phyloP scores from a whole-genome alignment of 495 filamentous ascomycete genomes.

The Neurospora sp. region DNA sequence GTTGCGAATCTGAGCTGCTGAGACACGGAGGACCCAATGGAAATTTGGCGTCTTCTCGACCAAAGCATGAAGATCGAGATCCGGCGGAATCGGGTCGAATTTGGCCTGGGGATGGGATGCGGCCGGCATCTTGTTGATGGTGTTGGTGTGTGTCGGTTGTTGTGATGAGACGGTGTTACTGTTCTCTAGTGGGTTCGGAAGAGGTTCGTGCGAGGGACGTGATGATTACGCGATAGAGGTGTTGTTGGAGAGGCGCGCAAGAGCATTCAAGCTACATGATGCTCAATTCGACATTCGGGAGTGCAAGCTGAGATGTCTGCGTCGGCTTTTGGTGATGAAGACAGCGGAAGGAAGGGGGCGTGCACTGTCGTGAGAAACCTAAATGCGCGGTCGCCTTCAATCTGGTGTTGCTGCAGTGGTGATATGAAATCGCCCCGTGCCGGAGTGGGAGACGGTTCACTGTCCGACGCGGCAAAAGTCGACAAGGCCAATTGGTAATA shows the following conservation, averaged over 20 bases:
- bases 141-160: not conserved
- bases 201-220: not conserved
- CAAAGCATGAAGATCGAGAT: conserved; percentile 62
- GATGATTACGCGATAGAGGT: not conserved
- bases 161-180: not conserved
- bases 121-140: conserved; percentile 49
- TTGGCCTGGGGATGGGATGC: conserved; percentile 53
- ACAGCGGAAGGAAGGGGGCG: not conserved
- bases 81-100: conserved; percentile 78
- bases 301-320: not conserved
- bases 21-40: conserved; percentile 66
- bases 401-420: not conserved
- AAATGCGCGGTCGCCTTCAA: not conserved
- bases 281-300: not conserved
- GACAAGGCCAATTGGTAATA: not conserved
- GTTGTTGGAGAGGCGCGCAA: not conserved
- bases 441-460: not conserved
- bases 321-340: not conserved
- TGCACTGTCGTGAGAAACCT: not conserved
- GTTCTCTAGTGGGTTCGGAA: not conserved
- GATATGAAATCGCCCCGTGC: not conserved
- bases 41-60: conserved; percentile 76
- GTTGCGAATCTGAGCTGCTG: conserved; percentile 60
- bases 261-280: not conserved
- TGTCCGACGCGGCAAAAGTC: not conserved